These are phyloP conservation scores for Coniochaeta hoffmannii DNA, from an alignment of 2,329 filamentous ascomycete species.

Conservation along the genomic window DNA sequence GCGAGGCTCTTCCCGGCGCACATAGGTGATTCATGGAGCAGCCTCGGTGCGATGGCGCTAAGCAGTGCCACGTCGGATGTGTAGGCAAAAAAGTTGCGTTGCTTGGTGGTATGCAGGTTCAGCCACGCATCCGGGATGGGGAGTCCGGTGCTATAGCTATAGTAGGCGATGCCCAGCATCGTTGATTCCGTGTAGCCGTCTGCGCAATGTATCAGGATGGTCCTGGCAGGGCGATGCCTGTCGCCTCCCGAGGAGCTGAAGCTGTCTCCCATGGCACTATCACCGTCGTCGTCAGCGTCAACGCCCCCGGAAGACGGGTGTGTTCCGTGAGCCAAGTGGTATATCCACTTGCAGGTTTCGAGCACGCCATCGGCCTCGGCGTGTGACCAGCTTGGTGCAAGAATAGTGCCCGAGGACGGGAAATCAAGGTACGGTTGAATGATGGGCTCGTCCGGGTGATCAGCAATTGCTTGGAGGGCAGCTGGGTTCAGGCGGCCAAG, in stretches of 20 bases:
- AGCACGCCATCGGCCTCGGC: conserved; percentile 77
- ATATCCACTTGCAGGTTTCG: conserved; percentile 85
- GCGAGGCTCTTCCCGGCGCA: conserved; percentile 39
- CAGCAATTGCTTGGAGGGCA: conserved; percentile 56
- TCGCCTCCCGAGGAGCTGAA: conserved; percentile 25
- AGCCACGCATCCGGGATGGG: conserved; percentile 84
- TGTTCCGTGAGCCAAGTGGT: conserved; percentile 67
- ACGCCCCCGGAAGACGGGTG: conserved; percentile 24
- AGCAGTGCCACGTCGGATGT: conserved; percentile 80
- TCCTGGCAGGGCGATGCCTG: conserved; percentile 38
- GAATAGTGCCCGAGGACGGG: conserved; percentile 87
- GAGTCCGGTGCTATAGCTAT: conserved; percentile 80
- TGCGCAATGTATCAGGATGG: conserved; percentile 83
- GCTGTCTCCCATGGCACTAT: conserved; percentile 28
- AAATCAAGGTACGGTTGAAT: conserved; percentile 59
- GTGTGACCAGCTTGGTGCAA: conserved; percentile 77
- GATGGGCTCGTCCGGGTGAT: conserved; percentile 38
- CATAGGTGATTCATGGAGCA: conserved; percentile 64
- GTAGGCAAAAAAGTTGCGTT: conserved; percentile 94
- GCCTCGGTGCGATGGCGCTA: conserved; percentile 65
- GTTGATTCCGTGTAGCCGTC: conserved; percentile 96
- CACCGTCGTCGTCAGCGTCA: conserved; percentile 33
- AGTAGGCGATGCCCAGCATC: conserved; percentile 82
- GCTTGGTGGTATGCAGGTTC: conserved; percentile 68
- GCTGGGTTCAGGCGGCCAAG: conserved; percentile 66